Evolutionary conservation across 1,284 basidiomycete species (phyloP).

Genomic region (Puccinia novopanici): DNA sequence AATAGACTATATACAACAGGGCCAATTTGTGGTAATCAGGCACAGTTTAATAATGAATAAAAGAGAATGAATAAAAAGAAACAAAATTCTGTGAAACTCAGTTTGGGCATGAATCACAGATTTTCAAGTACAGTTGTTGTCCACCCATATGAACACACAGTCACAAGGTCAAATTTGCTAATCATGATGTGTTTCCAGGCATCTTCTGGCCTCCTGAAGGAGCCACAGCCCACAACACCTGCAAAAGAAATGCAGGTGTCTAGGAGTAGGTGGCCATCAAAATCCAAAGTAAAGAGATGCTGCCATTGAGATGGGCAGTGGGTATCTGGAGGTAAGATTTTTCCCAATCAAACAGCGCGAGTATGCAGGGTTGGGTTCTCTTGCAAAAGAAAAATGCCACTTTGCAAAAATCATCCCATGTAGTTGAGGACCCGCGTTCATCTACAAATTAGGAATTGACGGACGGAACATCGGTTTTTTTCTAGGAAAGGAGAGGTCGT

Average conservation of each 20-base stretch:
- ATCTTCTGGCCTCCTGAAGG: background rate
- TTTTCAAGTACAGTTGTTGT: no score
- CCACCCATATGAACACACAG: background rate
- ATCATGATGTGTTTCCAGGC: slow-evolving; percentile 2
- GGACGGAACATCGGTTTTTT: background rate
- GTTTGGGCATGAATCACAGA: no score
- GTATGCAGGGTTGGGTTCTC: background rate
- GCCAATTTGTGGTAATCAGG: no score
- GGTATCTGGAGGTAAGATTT: background rate
- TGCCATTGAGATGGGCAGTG: background rate
- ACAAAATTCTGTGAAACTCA: no score
- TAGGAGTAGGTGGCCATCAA: background rate
- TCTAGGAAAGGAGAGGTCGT: slow-evolving; percentile 17
- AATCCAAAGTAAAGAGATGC: background rate
- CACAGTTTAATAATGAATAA: no score
- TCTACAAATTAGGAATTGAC: slow-evolving; percentile 25
- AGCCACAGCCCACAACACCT: background rate
- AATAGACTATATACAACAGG: no score
- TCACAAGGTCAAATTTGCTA: background rate
- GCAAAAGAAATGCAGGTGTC: background rate
- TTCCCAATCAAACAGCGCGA: slow-evolving; percentile 16
- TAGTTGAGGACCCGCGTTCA: background rate
- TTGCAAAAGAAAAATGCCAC: background rate
- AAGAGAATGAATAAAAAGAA: no score
- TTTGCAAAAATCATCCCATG: background rate